Percentiles rank a stretch among this genome's conserved stretches.
Conservation (phyloP, 768 basidiomycete genomes). For the Mycena metata region DNA sequence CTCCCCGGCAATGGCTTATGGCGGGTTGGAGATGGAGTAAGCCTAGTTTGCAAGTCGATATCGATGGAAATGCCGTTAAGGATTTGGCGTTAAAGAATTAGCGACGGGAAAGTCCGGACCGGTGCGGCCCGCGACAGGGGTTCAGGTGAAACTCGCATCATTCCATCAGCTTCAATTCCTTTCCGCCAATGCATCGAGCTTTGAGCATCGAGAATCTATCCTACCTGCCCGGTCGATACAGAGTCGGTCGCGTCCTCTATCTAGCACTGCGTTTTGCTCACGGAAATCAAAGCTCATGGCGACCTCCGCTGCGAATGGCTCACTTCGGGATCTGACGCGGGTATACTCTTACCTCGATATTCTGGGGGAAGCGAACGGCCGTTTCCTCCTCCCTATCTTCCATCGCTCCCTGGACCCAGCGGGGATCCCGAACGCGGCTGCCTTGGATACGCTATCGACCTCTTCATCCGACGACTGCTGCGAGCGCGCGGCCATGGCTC, state of each 20-base stretch:
- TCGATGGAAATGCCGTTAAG: too few species aligned
- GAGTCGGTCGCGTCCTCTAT: background rate
- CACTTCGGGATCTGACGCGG: constrained; percentile 9
- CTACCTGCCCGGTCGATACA: constrained; percentile 14
- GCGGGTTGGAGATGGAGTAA: too few species aligned
- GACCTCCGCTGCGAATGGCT: constrained; percentile 19
- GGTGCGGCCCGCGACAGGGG: too few species aligned
- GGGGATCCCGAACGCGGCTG: constrained; percentile 3
- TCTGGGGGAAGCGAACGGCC: background rate
- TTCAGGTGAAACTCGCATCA: too few species aligned
- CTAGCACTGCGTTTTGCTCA: constrained; percentile 2
- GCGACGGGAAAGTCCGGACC: too few species aligned
- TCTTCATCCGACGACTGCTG: constrained; percentile 1
- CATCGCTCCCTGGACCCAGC: constrained; percentile 12
- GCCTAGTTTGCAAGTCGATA: too few species aligned
- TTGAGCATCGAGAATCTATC: constrained; percentile 23
- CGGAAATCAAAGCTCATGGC: constrained; percentile 12
- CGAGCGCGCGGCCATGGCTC: constrained; percentile 10
- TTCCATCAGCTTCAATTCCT: too few species aligned
- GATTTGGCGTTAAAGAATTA: too few species aligned
- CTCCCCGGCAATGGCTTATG: too few species aligned
- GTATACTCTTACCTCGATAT: constrained; percentile 4
- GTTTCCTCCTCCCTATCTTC: constrained; percentile 18
- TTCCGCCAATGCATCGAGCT: constrained; percentile 21
- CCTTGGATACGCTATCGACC: constrained; percentile 9